These are phyloP conservation scores for Phytophthora idaei DNA, from an alignment of 352 stramenopile genomes.

Conservation along the genomic window DNA sequence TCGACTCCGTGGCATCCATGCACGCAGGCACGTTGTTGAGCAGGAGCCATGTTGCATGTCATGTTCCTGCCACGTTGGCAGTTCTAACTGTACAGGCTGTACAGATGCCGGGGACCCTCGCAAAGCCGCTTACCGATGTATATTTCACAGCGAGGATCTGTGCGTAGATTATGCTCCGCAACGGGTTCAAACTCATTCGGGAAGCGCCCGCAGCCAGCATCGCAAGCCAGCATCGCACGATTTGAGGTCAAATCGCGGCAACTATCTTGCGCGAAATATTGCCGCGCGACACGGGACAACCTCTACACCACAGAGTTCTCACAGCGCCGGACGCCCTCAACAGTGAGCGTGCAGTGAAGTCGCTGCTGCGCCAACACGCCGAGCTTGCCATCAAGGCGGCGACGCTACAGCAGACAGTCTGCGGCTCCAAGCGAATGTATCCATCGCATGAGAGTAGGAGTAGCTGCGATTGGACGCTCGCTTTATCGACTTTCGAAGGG, in stretches of 20 bases:
- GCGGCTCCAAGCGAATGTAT: slow-evolving; percentile 9
- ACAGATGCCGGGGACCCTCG: neutral
- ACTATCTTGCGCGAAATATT: slow-evolving; percentile 34
- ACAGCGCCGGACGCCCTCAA: slow-evolving; percentile 2
- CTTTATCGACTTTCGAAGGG: neutral
- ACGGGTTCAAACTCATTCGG: slow-evolving; percentile 18
- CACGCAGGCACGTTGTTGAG: slow-evolving; percentile 1
- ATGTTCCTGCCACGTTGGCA: slow-evolving; percentile 20
- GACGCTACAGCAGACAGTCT: slow-evolving; percentile 6
- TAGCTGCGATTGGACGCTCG: slow-evolving; percentile 15
- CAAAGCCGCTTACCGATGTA: neutral
- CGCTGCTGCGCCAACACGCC: neutral
- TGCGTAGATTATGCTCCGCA: neutral
- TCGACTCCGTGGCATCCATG: slow-evolving; percentile 1
- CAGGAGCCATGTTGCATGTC: slow-evolving; percentile 17
- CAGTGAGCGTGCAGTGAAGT: slow-evolving; percentile 1
- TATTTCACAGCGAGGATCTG: neutral
- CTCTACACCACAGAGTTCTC: slow-evolving; percentile 13
- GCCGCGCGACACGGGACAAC: slow-evolving; percentile 4
- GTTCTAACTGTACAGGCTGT: neutral
- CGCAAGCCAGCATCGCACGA: neutral
- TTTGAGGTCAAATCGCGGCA: slow-evolving; percentile 25
- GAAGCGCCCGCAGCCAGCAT: slow-evolving; percentile 3
- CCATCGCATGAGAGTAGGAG: slow-evolving; percentile 6
- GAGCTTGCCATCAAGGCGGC: neutral